Evolutionary conservation across 345 rosid species (phyloP).

Genomic region (Salix caprea): DNA sequence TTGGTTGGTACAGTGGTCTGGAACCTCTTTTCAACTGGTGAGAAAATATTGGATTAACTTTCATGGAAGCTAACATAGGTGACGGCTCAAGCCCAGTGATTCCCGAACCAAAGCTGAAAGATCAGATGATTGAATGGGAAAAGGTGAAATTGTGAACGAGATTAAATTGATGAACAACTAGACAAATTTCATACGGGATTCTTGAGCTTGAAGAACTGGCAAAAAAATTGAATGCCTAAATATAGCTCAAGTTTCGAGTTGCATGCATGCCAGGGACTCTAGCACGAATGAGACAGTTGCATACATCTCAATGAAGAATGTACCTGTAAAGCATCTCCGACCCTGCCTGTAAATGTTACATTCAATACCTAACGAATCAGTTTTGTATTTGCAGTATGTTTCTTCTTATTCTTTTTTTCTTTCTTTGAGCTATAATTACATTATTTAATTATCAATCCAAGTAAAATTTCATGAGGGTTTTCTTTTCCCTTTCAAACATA

Average conservation of each 20-base stretch:
- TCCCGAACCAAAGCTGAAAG: conserved; percentile 12
- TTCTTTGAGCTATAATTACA: background rate
- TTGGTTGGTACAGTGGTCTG: conserved; percentile 78
- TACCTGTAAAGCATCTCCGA: conserved; percentile 22
- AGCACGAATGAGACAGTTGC: background rate
- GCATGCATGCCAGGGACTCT: background rate
- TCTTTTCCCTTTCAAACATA: background rate
- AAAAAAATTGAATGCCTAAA: conserved; percentile 13
- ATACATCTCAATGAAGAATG: background rate
- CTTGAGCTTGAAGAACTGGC: conserved; percentile 14
- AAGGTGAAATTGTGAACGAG: background rate
- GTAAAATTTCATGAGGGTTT: background rate
- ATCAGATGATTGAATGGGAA: conserved; percentile 3
- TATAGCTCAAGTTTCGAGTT: background rate
- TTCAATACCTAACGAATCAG: conserved; percentile 7
- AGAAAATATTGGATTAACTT: conserved; percentile 66
- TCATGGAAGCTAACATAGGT: conserved; percentile 8
- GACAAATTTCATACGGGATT: background rate
- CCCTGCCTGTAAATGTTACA: conserved; percentile 18
- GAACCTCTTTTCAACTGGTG: conserved; percentile 87
- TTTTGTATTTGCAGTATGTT: background rate
- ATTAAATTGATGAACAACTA: background rate
- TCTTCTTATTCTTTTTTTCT: background rate
- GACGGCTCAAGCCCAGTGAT: conserved; percentile 1
- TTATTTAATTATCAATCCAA: background rate